Percentiles rank a stretch among this genome's conserved stretches.
phyloP scores from a whole-genome alignment of 2,329 filamentous ascomycete species.

The Aureobasidium lini region DNA sequence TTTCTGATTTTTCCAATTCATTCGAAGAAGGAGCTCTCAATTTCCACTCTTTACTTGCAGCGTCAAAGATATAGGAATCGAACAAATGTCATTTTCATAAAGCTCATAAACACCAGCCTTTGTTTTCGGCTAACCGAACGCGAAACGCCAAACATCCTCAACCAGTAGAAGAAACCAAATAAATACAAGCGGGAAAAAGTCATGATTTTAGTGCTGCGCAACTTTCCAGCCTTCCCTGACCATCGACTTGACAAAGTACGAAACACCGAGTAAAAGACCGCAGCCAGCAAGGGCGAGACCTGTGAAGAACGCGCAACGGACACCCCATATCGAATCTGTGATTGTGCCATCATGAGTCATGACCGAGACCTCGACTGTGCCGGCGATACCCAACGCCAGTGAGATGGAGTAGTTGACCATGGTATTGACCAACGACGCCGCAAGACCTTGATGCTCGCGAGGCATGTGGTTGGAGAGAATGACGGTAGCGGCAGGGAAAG shows the following conservation, averaged over 20 bases:
- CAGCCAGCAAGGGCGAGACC: conserved; percentile 20
- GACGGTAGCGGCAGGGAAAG: conserved; percentile 23
- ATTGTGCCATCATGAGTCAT: conserved; percentile 12
- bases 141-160: too few relatives aligned
- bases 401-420: conserved; percentile 25
- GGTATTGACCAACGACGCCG: conserved; percentile 20
- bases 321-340: conserved; percentile 16
- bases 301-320: conserved; percentile 21
- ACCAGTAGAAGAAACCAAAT: background rate
- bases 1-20: too few relatives aligned
- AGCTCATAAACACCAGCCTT: too few relatives aligned
- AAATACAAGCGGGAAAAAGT: background rate
- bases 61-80: too few relatives aligned
- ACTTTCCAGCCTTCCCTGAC: conserved; percentile 16
- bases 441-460: conserved; percentile 24
- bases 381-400: conserved; percentile 20
- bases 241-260: conserved; percentile 19
- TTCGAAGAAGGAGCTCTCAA: too few relatives aligned
- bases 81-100: too few relatives aligned
- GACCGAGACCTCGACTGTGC: conserved; percentile 19
- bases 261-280: conserved; percentile 18
- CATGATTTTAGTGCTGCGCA: background rate
- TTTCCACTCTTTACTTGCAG: too few relatives aligned
- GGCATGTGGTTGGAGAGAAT: conserved; percentile 24
- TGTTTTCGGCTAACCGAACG: too few relatives aligned